Conservation (phyloP, 2,329 filamentous ascomycete genomes). For the Cladophialophora chaetospira region DNA sequence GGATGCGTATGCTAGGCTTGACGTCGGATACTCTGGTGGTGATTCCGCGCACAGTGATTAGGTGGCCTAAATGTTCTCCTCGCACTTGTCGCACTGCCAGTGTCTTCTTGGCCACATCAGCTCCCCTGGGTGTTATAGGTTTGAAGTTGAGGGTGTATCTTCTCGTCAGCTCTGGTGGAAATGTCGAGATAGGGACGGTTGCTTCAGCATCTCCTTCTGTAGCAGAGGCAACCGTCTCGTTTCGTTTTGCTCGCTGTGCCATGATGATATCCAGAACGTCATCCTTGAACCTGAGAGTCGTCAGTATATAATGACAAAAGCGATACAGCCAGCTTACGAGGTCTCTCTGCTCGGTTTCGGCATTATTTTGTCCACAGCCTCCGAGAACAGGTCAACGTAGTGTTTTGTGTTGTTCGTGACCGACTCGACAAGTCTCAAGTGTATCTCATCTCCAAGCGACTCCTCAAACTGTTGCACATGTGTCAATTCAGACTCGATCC, state of each 20-base stretch:
- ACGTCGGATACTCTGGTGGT: constrained; percentile 95
- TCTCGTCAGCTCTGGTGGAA: constrained; percentile 87
- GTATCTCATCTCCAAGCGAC: constrained; percentile 66
- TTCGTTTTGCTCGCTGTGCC: constrained; percentile 83
- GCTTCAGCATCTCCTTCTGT: constrained; percentile 67
- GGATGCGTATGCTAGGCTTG: constrained; percentile 96
- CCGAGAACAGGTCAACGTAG: constrained; percentile 88
- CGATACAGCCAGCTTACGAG: constrained; percentile 54
- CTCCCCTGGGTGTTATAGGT: constrained; percentile 73
- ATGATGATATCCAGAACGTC: constrained; percentile 97
- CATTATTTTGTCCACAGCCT: constrained; percentile 84
- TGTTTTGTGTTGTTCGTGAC: constrained; percentile 91
- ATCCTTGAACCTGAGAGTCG: constrained; percentile 77
- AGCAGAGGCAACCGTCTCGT: constrained; percentile 71
- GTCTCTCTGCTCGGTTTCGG: constrained; percentile 76
- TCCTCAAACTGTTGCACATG: constrained; percentile 67
- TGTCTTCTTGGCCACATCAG: constrained; percentile 65
- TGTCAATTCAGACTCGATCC: neutral
- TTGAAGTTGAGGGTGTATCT: constrained; percentile 97
- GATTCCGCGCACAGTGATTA: constrained; percentile 94
- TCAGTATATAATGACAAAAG: neutral
- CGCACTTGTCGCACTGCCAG: constrained; percentile 91
- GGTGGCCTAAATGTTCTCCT: constrained; percentile 85
- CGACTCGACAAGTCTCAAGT: constrained; percentile 70
- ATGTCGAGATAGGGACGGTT: constrained; percentile 70